phyloP scores from a whole-genome alignment of 768 basidiomycete genomes.

The Aureoboletus auriporus region DNA sequence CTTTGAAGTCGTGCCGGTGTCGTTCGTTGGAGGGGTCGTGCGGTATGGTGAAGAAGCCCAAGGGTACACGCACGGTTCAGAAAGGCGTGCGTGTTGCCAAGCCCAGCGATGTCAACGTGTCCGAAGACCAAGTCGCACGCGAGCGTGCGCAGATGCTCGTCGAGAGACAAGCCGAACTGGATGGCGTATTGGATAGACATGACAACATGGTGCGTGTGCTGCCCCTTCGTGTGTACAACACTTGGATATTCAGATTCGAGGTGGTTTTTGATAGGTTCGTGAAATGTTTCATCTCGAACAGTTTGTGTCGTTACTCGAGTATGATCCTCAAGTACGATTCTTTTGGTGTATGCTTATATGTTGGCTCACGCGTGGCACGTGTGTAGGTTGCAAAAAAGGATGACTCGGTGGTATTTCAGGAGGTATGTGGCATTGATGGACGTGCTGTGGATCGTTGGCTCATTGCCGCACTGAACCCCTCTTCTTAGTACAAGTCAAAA shows the following conservation, averaged over 20 bases:
- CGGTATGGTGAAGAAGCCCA: slow-evolving; percentile 24
- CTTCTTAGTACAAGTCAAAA: slow-evolving; percentile 51
- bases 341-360: slow-evolving; percentile 12
- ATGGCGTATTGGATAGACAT: slow-evolving; percentile 58
- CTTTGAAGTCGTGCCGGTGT: slow-evolving; percentile 5
- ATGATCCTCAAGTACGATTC: slow-evolving; percentile 70
- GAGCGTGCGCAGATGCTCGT: slow-evolving; percentile 48
- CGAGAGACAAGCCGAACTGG: slow-evolving; percentile 57
- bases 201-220: slow-evolving; percentile 63
- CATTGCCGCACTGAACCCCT: background rate
- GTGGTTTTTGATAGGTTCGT: slow-evolving; percentile 50
- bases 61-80: background rate
- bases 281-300: slow-evolving; percentile 88
- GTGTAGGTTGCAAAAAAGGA: slow-evolving; percentile 68
- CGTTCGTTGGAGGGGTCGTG: background rate
- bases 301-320: slow-evolving; percentile 71
- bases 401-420: slow-evolving; percentile 63
- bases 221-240: background rate
- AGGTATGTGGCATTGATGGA: slow-evolving; percentile 43
- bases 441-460: background rate
- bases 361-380: background rate
- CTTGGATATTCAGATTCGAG: background rate
- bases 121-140: slow-evolving; percentile 23
- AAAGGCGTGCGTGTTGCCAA: background rate
- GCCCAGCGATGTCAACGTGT: slow-evolving; percentile 3